phyloP scores from a whole-genome alignment of 176 grass and related monocot genomes.

The Chrysopogon serrulatus region DNA sequence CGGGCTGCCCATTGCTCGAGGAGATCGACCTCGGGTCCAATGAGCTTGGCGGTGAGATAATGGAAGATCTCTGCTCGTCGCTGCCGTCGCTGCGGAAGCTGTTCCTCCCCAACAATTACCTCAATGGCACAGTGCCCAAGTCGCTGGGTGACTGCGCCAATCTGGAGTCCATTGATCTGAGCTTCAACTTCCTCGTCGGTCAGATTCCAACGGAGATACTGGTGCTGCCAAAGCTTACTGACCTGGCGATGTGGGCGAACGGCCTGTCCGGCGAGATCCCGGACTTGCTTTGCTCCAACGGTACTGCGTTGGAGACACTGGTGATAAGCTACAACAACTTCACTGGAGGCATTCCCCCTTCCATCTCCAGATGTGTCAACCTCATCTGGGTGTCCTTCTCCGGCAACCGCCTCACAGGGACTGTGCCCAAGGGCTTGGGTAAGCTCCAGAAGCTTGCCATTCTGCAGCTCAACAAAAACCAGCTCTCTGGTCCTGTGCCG shows the following conservation, averaged over 20 bases:
- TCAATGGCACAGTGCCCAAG: constrained; percentile 51
- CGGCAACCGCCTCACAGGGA: constrained; percentile 62
- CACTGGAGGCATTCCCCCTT: constrained; percentile 54
- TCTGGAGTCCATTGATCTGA: constrained; percentile 79
- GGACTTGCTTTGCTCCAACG: constrained; percentile 53
- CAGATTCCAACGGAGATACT: constrained; percentile 46
- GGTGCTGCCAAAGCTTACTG: constrained; percentile 52
- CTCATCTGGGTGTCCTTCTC: constrained; percentile 88
- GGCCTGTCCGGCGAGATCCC: constrained; percentile 73
- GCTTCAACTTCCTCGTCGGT: constrained; percentile 76
- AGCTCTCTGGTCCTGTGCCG: constrained; percentile 54
- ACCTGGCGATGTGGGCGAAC: constrained; percentile 92
- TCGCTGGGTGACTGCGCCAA: constrained; percentile 63
- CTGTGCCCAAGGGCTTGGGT: constrained; percentile 41
- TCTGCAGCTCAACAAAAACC: constrained; percentile 76
- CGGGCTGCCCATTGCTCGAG: constrained; percentile 55
- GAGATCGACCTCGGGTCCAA: constrained; percentile 81
- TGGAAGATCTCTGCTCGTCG: constrained; percentile 45
- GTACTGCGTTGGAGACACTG: constrained; percentile 55
- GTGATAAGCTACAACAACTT: constrained; percentile 89
- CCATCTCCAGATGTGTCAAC: constrained; percentile 59
- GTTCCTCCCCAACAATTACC: constrained; percentile 70
- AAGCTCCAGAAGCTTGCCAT: constrained; percentile 84
- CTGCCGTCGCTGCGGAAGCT: constrained; percentile 52
- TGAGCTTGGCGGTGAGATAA: constrained; percentile 53